Base-by-base conservation (phyloP, 192 early-diverging fungal genomes). In the Umbelopsis vinacea region DNA sequence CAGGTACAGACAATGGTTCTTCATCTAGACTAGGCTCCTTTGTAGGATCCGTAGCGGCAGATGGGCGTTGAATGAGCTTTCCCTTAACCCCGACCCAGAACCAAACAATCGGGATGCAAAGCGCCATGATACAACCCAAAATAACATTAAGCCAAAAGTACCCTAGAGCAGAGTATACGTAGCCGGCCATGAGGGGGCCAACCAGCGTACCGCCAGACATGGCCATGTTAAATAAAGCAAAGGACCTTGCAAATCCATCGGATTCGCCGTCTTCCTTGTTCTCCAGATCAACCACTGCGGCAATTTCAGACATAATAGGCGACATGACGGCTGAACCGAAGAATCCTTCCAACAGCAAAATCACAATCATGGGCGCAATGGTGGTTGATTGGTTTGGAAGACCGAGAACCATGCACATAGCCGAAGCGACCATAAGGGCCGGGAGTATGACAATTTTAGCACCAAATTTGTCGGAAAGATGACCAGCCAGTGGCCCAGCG, bases 241-340 rank as follows among this genome's bases (percentile, higher is more conserved):
- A 82, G 4, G 78, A 77, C 15, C 74, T 67, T 22, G 83, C 83
- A 21, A 82, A 75, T 14, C 83, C 83, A 70, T 82, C 81, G 2
- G 73, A 57, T 4, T 76, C 76, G 11, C 77, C 77, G 15, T 74
- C 76, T 6, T 71, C 50, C 3, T 71, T 74, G 35, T 79, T 79
- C 24, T 76, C 78, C 6, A 67, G 33, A 9, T 69, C 75, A 14
- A 82, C 81, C 7, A 81, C 79, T 1, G 70, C 69, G 1, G 76
- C 79, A 46, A 85, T 78, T 68, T 85, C 83, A 5, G 79, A 75
- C 35, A 85, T 74, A 14, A 85, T 77, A 12, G 83, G 81, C 0
- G 81, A 72, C 26, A 81, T 67, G 43, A 78, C 81, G 14, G 73
- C 75, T 14, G 81, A 74, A 52, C 72, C 69, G 48, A 73, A 71